Base-by-base conservation (phyloP, 2,329 filamentous ascomycete species). In the Colletotrichum melonis region DNA sequence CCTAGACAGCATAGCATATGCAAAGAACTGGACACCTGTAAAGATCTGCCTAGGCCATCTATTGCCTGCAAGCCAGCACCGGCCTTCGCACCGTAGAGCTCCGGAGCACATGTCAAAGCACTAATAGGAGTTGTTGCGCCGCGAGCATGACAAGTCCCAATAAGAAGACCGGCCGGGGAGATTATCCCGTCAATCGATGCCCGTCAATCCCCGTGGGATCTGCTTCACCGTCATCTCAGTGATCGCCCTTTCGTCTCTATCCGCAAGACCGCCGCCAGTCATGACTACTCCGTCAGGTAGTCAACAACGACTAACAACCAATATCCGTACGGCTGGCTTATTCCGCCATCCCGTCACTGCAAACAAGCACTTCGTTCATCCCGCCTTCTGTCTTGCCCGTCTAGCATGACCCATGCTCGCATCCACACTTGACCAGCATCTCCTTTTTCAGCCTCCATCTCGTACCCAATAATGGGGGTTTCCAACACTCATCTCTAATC, bases 401-500 rank as follows among this genome's bases (percentile, higher is more conserved):
- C 70, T 32, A 57, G 55, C 71, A 60, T 54, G 42, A 70, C 30
- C 71, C 71, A 70, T 73, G 71, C 56, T 57, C 56, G 42, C 71
- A 70, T 38, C 56, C 67, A 70, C 56, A 60, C 42, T 9, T 28
- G 60, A 54, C 71, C 56, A 22, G 67, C 71, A 66, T 49, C 71
- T 57, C 62, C 67, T 73, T 63, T 63, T 73, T 66, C 67, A 73
- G 71, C 71, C 67, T 73, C 71, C 56, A 62, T 58, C 67, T 70
- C 60, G 67, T 70, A 73, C 69, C 68, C 63, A 67, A 67, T 57
- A 54, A 68, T 63, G 57, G 59, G 46, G 19, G 52, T 42, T 58
- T 55, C 55, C 54, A 64, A 71, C 11, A 67, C 72, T 75, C 74
- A 74, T 75, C 72, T 75, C 74, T 65, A 74, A 46, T 19, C 54